Percentiles rank a stretch among this genome's conserved stretches.
phyloP scores from a whole-genome alignment of 2,329 filamentous ascomycete genomes.

The Hypocreales sp. region DNA sequence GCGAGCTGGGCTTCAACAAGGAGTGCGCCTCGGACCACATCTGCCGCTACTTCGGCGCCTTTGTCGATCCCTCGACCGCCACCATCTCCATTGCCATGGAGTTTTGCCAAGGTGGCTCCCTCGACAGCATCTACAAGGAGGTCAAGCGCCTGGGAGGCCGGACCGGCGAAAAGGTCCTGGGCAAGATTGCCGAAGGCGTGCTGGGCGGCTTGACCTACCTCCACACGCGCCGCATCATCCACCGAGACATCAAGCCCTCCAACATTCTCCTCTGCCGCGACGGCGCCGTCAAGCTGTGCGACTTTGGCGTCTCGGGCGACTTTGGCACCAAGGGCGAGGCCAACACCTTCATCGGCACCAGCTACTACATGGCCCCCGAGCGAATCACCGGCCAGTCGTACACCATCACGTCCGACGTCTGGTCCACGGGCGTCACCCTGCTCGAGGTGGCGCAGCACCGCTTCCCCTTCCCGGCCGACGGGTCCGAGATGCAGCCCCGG shows the following conservation, averaged over 20 bases:
- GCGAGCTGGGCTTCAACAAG: constrained; percentile 95
- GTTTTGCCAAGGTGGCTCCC: constrained; percentile 89
- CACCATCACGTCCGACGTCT: constrained; percentile 96
- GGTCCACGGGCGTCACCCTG: constrained; percentile 90
- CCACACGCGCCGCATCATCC: constrained; percentile 91
- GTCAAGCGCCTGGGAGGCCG: constrained; percentile 89
- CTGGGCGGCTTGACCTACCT: constrained; percentile 88
- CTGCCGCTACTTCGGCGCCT: constrained; percentile 93
- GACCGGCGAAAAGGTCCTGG: constrained; percentile 92
- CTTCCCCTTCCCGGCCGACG: constrained; percentile 95
- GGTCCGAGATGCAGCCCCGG: constrained; percentile 84
- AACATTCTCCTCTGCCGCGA: constrained; percentile 90
- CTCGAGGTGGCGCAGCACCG: constrained; percentile 99
- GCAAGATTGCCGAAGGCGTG: constrained; percentile 92
- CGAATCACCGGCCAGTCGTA: constrained; percentile 95
- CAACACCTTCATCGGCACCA: constrained; percentile 97
- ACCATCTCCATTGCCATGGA: constrained; percentile 99
- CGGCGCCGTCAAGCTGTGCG: constrained; percentile 92
- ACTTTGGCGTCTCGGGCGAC: constrained; percentile 94
- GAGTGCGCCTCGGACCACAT: constrained; percentile 92
- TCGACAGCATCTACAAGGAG: constrained; percentile 95
- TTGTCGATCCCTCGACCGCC: constrained; percentile 87
- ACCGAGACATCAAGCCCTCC: constrained; percentile 95
- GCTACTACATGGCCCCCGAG: constrained; percentile 98
- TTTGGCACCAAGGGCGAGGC: constrained; percentile 98